Percentiles rank a stretch among this genome's conserved stretches.
Conservation (phyloP, 108 stramenopile species). For the Stephanodiscus minutulus region DNA sequence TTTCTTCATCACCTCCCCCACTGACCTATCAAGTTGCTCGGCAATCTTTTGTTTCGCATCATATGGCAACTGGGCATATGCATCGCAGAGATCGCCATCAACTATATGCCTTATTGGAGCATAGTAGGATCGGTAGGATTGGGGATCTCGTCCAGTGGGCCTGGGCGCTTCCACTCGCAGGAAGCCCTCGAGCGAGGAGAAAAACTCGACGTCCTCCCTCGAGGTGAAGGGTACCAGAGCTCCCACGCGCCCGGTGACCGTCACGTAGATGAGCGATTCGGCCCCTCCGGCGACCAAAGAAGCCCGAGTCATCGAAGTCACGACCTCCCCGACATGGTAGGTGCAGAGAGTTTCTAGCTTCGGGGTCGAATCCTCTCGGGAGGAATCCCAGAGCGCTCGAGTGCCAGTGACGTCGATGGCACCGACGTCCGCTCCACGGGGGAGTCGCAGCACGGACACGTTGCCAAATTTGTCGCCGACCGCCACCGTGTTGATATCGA, state of each 20-base stretch:
- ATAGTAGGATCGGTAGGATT: conserved; percentile 93
- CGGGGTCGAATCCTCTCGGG: conserved; percentile 66
- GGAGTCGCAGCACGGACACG: conserved; percentile 88
- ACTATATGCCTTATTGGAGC: conserved; percentile 91
- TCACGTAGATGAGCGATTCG: conserved; percentile 92
- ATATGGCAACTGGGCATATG: conserved; percentile 71
- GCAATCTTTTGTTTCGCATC: conserved; percentile 88
- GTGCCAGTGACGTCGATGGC: conserved; percentile 75
- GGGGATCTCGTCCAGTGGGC: conserved; percentile 92
- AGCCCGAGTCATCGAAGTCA: conserved; percentile 91
- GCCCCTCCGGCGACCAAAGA: conserved; percentile 88
- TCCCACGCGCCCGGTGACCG: conserved; percentile 92
- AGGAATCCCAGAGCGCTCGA: conserved; percentile 76
- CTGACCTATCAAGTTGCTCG: conserved; percentile 85
- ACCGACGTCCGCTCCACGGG: conserved; percentile 75
- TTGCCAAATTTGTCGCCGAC: conserved; percentile 98
- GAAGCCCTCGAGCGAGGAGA: conserved; percentile 89
- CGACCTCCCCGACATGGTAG: conserved; percentile 92
- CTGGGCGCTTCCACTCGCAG: conserved; percentile 80
- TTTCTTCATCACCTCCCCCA: conserved; percentile 95
- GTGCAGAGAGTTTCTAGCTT: conserved; percentile 87
- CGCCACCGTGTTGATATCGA: conserved; percentile 97
- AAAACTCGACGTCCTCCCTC: conserved; percentile 95
- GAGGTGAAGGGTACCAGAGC: conserved; percentile 91
- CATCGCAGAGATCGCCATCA: conserved; percentile 97